Conservation (phyloP, 495 filamentous ascomycete genomes). For the Xylaria sp. region DNA sequence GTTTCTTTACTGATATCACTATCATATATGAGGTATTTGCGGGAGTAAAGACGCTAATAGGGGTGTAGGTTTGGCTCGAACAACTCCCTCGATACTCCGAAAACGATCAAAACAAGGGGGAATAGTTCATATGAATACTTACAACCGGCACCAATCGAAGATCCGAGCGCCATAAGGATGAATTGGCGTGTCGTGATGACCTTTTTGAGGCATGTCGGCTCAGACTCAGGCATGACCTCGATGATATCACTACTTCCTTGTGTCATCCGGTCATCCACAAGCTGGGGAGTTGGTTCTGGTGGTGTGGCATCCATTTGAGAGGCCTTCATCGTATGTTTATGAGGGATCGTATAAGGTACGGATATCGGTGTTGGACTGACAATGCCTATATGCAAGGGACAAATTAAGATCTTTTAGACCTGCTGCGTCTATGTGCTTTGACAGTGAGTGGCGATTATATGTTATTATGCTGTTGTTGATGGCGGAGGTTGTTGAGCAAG, state of each 20-base stretch:
- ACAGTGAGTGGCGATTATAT: not conserved
- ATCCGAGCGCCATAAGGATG: conserved; percentile 64
- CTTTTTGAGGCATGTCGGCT: conserved; percentile 28
- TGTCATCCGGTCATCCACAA: not conserved
- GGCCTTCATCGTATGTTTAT: not conserved
- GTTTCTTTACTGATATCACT: not conserved
- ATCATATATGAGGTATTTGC: not conserved
- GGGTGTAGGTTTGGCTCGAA: not conserved
- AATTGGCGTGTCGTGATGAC: conserved; percentile 59
- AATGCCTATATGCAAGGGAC: not conserved
- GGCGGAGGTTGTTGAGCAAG: not conserved
- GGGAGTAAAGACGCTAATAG: not conserved
- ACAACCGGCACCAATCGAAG: conserved; percentile 68
- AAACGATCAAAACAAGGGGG: not conserved
- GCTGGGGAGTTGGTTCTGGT: not conserved
- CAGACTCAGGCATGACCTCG: not conserved
- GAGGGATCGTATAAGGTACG: not conserved
- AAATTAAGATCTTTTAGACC: not conserved
- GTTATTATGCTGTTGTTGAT: not conserved
- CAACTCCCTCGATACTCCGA: not conserved
- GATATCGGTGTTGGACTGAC: not conserved
- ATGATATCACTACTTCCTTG: not conserved
- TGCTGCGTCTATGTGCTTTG: not conserved
- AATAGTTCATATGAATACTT: not conserved
- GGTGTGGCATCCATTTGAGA: not conserved